Evolutionary conservation across 805 yeast species (phyloP), one percentile per base, ranked within the genome.

Genomic region (Jamesozyma piceae): DNA sequence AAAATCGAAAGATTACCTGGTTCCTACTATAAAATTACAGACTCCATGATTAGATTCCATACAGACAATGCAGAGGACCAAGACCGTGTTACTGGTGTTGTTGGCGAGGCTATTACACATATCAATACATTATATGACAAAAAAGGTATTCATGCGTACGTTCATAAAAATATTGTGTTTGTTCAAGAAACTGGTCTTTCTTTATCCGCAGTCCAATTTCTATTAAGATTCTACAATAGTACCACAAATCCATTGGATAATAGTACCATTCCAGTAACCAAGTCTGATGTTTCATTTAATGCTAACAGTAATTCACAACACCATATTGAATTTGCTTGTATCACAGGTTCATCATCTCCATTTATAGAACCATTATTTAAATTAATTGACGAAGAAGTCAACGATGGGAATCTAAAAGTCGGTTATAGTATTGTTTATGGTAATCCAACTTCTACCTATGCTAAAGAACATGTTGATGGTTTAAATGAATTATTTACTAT

Each of bases 61-160:
- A 80, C 94, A 2, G 88, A 84, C 38, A 71, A 69, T 39, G 77
- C 84, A 5, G 74, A 73, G 36, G 78, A 75, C 35, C 66, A 69
- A 24, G 86, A 80, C 39, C 75, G 95, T 52, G 77, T 78, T 41
- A 62, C 73, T 26, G 71, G 80, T 37, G 72, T 80, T 17, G 74
- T 86, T 64, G 96, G 97, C 38, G 96, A 88, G 52, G 74, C 82
- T 43, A 79, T 89, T 37, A 80, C 89, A 20, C 88, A 87, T 60
- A 77, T 89, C 43, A 88, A 90, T 62, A 92, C 82, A 37, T 66
- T 81, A 27, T 83, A 77, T 57, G 72, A 74, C 14, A 75, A 72
- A 15, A 73, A 71, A 39, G 76, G 76, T 31, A 71, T 89, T 15
- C 95, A 87, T 62, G 95, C 96, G 2, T 77, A 82, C 27, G 67